phyloP scores from a whole-genome alignment of 331 rosid genomes.

The Saraca asoca region DNA sequence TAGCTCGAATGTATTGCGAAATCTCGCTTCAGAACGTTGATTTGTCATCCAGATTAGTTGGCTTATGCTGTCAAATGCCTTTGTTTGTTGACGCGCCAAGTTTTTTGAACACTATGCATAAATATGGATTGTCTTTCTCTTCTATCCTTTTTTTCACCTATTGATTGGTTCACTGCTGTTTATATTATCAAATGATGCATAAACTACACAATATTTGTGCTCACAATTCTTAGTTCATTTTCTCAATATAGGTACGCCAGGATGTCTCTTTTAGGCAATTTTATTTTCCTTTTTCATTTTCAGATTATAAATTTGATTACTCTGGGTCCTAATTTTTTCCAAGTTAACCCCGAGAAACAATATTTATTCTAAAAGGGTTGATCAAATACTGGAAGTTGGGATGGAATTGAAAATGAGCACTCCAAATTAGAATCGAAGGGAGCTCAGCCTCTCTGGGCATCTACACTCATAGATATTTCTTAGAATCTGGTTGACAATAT shows the following conservation, averaged over 20 bases:
- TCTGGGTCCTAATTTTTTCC: neutral
- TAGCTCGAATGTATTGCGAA: too few relatives aligned
- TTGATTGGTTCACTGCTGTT: neutral
- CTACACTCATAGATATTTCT: too few relatives aligned
- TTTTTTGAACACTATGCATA: too few relatives aligned
- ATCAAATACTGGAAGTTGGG: neutral
- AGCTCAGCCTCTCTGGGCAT: too few relatives aligned
- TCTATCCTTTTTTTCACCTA: neutral
- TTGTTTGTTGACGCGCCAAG: neutral
- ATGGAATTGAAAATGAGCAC: too few relatives aligned
- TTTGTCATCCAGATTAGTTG: too few relatives aligned
- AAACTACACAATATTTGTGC: too few relatives aligned
- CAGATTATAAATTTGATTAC: neutral
- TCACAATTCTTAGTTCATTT: too few relatives aligned
- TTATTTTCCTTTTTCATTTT: neutral
- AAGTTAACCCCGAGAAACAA: conserved; percentile 1
- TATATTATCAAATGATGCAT: too few relatives aligned
- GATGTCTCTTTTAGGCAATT: neutral
- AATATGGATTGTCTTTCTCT: neutral
- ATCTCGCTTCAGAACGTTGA: too few relatives aligned
- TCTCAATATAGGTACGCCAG: neutral
- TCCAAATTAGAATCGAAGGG: too few relatives aligned
- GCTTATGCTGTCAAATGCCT: neutral
- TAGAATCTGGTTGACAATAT: too few relatives aligned
- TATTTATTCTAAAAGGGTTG: conserved; percentile 25